These are phyloP conservation scores for Neopestalotiopsis clavispora DNA, from an alignment of 2,329 filamentous ascomycete species.

Conservation along the genomic window DNA sequence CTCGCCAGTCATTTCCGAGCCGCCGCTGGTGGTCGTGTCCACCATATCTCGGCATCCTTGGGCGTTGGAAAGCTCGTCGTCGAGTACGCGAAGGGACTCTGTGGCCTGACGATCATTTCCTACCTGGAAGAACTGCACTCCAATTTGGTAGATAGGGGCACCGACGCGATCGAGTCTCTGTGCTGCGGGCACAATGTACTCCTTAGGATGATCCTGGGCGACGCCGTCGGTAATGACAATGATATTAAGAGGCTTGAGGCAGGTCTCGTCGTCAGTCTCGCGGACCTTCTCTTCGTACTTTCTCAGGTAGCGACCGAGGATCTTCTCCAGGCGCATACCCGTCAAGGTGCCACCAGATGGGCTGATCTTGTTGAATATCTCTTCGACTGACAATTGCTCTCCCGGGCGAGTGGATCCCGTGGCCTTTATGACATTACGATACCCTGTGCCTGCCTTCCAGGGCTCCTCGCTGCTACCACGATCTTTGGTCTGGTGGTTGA, in stretches of 20 bases:
- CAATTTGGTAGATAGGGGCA: constrained; percentile 81
- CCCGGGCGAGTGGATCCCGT: background rate
- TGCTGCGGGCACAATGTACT: constrained; percentile 69
- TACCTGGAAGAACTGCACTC: constrained; percentile 96
- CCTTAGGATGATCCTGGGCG: constrained; percentile 79
- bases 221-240: constrained; percentile 92
- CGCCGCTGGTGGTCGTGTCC: constrained; percentile 81
- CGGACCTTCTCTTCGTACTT: constrained; percentile 49
- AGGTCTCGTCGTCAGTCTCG: constrained; percentile 39
- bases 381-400: constrained; percentile 59
- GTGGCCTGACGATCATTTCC: constrained; percentile 72
- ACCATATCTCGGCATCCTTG: constrained; percentile 81
- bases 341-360: constrained; percentile 77
- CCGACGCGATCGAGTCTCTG: constrained; percentile 71
- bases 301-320: constrained; percentile 75
- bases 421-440: constrained; percentile 62
- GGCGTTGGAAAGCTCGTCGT: constrained; percentile 67
- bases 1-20: constrained; percentile 62
- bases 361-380: constrained; percentile 71
- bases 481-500: constrained; percentile 67
- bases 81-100: constrained; percentile 70
- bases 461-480: constrained; percentile 33
- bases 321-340: constrained; percentile 70
- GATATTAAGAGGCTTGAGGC: constrained; percentile 81
- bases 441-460: constrained; percentile 55